Conservation (phyloP, 805 yeast genomes). For the Candida sithepensis region DNA sequence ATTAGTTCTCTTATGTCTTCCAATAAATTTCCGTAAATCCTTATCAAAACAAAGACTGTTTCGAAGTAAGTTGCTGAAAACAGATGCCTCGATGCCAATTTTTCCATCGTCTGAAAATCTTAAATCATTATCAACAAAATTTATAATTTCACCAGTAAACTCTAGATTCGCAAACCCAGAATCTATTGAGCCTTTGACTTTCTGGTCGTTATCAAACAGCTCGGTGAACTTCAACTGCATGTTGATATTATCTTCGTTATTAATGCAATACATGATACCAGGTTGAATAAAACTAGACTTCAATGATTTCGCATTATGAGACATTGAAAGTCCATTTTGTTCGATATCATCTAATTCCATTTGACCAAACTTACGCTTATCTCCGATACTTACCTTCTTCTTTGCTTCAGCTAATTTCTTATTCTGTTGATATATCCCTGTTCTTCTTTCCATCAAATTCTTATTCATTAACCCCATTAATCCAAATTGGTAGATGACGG, state of each 20-base stretch:
- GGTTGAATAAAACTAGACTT: slow-evolving; percentile 25
- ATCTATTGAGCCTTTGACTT: slow-evolving; percentile 20
- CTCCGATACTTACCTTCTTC: slow-evolving; percentile 1
- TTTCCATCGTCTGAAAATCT: slow-evolving; percentile 20
- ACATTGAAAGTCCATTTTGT: neutral
- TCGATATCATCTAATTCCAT: slow-evolving; percentile 1
- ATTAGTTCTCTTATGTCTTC: slow-evolving; percentile 17
- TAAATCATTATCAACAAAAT: slow-evolving; percentile 28
- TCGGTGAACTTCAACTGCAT: slow-evolving; percentile 21
- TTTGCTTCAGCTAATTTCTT: neutral
- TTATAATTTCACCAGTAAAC: slow-evolving; percentile 29
- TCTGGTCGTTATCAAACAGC: slow-evolving; percentile 10
- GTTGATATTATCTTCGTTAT: slow-evolving; percentile 9
- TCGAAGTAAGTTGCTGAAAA: slow-evolving; percentile 27
- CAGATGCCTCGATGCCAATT: slow-evolving; percentile 28
- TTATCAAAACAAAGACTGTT: slow-evolving; percentile 26
- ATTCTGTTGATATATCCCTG: slow-evolving; percentile 1
- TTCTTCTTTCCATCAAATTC: slow-evolving; percentile 18
- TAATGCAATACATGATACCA: slow-evolving; percentile 20
- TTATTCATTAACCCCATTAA: slow-evolving; percentile 26
- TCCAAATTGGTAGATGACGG: slow-evolving; percentile 21
- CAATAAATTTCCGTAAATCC: slow-evolving; percentile 22
- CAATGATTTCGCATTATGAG: neutral
- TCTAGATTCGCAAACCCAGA: slow-evolving; percentile 16
- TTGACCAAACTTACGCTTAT: slow-evolving; percentile 19